Conservation (phyloP, 345 rosid species). For the Lenwebbia sp. region DNA sequence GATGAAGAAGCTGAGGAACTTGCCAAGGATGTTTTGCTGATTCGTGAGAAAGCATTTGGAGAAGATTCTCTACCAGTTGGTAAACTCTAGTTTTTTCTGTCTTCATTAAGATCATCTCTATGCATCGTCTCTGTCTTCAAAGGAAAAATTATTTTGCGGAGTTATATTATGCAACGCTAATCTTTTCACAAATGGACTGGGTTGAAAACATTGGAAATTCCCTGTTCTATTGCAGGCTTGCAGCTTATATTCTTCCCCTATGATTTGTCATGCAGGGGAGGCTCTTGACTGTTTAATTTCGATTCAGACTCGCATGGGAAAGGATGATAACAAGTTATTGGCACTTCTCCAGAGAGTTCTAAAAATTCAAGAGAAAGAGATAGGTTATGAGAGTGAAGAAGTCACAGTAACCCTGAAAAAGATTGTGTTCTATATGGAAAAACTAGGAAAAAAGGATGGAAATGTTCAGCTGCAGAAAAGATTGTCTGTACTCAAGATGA, state of each 20-base stretch:
- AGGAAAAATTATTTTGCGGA: neutral
- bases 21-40: slow-evolving; percentile 42
- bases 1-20: slow-evolving; percentile 71
- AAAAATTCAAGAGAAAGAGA: slow-evolving; percentile 67
- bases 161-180: neutral
- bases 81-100: slow-evolving; percentile 11
- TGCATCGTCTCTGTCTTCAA: neutral
- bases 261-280: slow-evolving; percentile 40
- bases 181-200: neutral
- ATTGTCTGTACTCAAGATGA: slow-evolving; percentile 39
- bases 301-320: slow-evolving; percentile 48
- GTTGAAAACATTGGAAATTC: neutral
- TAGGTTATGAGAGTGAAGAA: slow-evolving; percentile 57
- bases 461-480: slow-evolving; percentile 51
- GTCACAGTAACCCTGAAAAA: slow-evolving; percentile 58
- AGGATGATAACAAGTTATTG: slow-evolving; percentile 30
- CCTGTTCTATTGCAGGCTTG: neutral
- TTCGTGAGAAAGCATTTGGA: slow-evolving; percentile 73
- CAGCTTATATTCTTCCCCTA: neutral
- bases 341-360: slow-evolving; percentile 48
- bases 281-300: slow-evolving; percentile 76
- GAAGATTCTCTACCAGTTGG: slow-evolving; percentile 77
- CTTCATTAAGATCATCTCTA: neutral
- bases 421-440: slow-evolving; percentile 46
- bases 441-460: slow-evolving; percentile 60